Percentiles rank a stretch among this genome's conserved stretches.
phyloP scores from a whole-genome alignment of 2,329 filamentous ascomycete genomes.

The Talaromyces albobiverticillius region DNA sequence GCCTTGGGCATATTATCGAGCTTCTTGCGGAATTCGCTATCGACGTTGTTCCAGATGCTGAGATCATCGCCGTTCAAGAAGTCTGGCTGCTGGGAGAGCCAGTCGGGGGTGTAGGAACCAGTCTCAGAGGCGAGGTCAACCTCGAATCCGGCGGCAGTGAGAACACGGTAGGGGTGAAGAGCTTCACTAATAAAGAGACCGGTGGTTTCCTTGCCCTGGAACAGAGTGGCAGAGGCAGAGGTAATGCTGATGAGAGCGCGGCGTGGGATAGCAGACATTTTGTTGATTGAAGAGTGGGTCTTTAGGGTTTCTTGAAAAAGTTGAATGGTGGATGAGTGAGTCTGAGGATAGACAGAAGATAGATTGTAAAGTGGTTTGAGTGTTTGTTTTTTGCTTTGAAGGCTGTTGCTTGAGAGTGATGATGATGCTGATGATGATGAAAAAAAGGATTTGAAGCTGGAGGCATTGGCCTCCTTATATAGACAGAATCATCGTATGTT shows the following conservation, averaged over 20 bases:
- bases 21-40: constrained; percentile 31
- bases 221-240: constrained; percentile 8
- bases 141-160: constrained; percentile 31
- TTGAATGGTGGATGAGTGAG: too few relatives aligned
- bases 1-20: constrained; percentile 30
- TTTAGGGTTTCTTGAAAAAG: too few relatives aligned
- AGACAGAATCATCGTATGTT: too few relatives aligned
- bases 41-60: constrained; percentile 30
- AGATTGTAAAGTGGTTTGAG: too few relatives aligned
- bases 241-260: constrained; percentile 8
- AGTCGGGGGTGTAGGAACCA: constrained; percentile 34
- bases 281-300: too few relatives aligned
- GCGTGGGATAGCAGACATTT: constrained; percentile 4
- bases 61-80: constrained; percentile 32
- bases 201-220: constrained; percentile 5
- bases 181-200: constrained; percentile 11
- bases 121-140: constrained; percentile 42
- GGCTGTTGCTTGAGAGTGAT: too few relatives aligned
- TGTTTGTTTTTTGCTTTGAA: too few relatives aligned
- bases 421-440: too few relatives aligned
- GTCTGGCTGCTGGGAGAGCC: constrained; percentile 34
- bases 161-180: constrained; percentile 15
- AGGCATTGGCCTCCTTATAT: too few relatives aligned
- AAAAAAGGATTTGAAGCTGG: too few relatives aligned
- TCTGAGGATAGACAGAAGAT: too few relatives aligned